A percentile compares a stretch with the other conserved stretches of the same genome.
phyloP scores from a whole-genome alignment of 345 rosid species.

The Mallotus nudiflorus region DNA sequence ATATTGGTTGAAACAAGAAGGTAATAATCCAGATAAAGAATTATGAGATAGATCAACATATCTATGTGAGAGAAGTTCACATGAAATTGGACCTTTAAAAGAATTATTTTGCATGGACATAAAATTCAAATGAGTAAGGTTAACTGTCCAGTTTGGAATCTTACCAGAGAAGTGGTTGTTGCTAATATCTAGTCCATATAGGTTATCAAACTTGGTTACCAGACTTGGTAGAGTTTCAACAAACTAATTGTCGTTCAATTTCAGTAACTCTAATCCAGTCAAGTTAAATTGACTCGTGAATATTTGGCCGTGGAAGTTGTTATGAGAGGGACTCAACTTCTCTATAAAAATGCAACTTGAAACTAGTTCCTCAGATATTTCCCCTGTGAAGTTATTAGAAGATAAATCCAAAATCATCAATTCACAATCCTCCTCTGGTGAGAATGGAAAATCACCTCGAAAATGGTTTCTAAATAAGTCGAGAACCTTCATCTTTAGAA shows the following conservation, averaged over 20 bases:
- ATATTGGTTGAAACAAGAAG: constrained; percentile 11
- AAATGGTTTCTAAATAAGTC: constrained; percentile 3
- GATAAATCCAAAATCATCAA: background rate
- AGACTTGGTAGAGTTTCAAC: background rate
- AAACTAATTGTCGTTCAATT: background rate
- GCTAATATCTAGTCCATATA: background rate
- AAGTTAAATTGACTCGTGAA: background rate
- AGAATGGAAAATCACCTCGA: background rate
- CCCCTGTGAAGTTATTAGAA: constrained; percentile 6
- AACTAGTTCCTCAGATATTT: background rate
- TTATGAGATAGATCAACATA: too few species aligned
- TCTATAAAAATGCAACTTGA: background rate
- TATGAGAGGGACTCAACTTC: background rate
- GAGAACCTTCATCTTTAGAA: constrained; percentile 1
- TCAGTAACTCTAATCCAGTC: background rate
- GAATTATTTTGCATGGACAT: background rate
- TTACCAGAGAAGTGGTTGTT: constrained; percentile 1
- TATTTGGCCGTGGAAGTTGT: constrained; percentile 1
- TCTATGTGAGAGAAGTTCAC: too few species aligned
- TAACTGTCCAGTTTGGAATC: background rate
- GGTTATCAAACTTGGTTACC: background rate
- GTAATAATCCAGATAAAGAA: background rate
- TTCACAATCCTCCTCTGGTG: background rate
- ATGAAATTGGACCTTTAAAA: too few species aligned
- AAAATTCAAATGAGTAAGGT: background rate